Base-by-base conservation (phyloP, 106 monocot genomes). In the Agapanthus africanus region DNA sequence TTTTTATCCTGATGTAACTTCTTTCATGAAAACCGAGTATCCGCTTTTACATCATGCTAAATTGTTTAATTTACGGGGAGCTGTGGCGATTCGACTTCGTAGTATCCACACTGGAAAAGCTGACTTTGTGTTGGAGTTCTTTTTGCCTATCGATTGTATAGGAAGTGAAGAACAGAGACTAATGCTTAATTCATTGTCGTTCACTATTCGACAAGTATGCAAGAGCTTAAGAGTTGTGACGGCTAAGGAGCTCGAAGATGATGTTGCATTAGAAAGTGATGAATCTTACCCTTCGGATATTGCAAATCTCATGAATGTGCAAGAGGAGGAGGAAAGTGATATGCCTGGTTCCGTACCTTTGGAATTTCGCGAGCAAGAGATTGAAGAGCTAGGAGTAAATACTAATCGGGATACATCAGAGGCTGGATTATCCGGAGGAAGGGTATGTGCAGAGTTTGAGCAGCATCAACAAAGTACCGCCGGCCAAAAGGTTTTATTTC, bases 61-160 rank as follows among this genome's bases (percentile, higher is more conserved):
- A 60, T 36, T 90, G 54, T 94, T 90, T 69, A 22, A 68, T 27
- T 71, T 94, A 42, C 60, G 71, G 70, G 84, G 80, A 33, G 90
- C 94, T 19, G 90, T 94, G 16, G 94, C 94, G 1, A 82, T 94
- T 31, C 72, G 87, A 9, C 65, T 94, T 64, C 71, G 87, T n/a
- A 77, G 84, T 66, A 65, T 74, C 39, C 49, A 60, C 33, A 79
- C 78, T n/a, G 84, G 76, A 21, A 73, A 25, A 18, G 68, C 60
- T 11, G 94, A 94, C 62, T 90, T 83, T 77, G 94, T 90, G 0
- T 68, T 94, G 25, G 94, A 94, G 73, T 87, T 94, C 72, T 87
- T 94, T 76, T 47, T 94, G 65, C 94, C 94, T 7, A 37, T 74
- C 19, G 35, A 84, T 56, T 90, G 84, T 63, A 57, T 47, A 46